Evolutionary conservation across 2,329 filamentous ascomycete genomes (phyloP), one percentile per base, ranked within the genome.

Genomic region (Juglanconis sp.): DNA sequence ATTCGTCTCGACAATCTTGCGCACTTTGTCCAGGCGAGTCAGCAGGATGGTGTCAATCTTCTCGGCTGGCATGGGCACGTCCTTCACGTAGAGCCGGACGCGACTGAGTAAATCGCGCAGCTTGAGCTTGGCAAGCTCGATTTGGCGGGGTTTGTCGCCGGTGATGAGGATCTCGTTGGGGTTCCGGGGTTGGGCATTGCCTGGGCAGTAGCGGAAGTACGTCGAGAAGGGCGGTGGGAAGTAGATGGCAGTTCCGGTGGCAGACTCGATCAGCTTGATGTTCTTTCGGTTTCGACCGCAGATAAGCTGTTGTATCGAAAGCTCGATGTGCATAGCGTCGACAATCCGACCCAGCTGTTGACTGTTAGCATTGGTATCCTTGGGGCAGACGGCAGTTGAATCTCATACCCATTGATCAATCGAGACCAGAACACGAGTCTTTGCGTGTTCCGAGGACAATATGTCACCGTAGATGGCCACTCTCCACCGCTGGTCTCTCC

Each of bases 1-100:
- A 70, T 98, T 98, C 59, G 89, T 89, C 72, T 99, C 95, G 76
- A 97, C 94, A 65, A 99, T 96, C 80, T 96, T 97, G 70, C 93
- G 91, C 61, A 99, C 92, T 75, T 98, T 98, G 75, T 98, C 94
- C 68, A 98, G 81, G 32, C 95, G 89, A 68, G 90, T 90, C 40
- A 98, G 86, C 61, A 99, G 76, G 67, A 99, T 94, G 72, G 89
- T 96, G 74, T 99, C 95, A 64, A 98, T 92, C 78, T 99, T 99
- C 72, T 90, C 90, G 36, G 91, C 85, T 52, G 93, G 90, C 62
- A 99, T 89, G 65, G 90, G 86, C 48, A 96, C 92, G 71, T 97
- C 93, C 76, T 99, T 99, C 70, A 96, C 88, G 68, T 88, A 93
- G 42, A 93, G 85, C 70, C 95, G 91, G 48, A 91, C 91, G 34